Conservation (phyloP, 2,329 filamentous ascomycete genomes). For the Fusarium subglutinans region DNA sequence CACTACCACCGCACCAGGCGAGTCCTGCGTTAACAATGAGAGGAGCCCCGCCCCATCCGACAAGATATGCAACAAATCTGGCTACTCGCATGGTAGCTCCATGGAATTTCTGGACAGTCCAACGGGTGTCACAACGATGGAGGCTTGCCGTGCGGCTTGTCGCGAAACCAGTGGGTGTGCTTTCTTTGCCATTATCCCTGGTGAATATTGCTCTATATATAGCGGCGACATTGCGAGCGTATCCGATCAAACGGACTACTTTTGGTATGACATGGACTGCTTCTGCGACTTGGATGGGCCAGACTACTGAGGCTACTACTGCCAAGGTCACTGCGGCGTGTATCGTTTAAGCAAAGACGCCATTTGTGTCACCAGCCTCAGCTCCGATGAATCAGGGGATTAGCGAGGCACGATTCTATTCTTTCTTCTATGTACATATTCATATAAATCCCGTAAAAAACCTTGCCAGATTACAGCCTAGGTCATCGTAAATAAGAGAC, state of each 20-base stretch:
- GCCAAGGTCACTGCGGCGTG: rapidly evolving
- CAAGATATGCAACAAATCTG: not conserved
- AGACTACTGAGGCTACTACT: not conserved
- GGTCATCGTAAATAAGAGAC: rapidly evolving
- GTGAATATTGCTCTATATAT: rapidly evolving
- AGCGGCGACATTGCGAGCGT: rapidly evolving
- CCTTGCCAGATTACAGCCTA: rapidly evolving
- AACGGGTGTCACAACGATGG: not conserved
- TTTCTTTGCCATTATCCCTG: not conserved
- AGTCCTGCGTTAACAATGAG: not conserved
- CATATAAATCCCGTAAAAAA: rapidly evolving
- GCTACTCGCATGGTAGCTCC: rapidly evolving
- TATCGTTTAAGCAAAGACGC: rapidly evolving
- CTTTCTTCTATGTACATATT: not conserved
- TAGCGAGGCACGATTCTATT: rapidly evolving
- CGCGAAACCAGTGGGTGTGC: rapidly evolving
- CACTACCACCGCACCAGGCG: not conserved
- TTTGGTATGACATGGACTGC: not conserved
- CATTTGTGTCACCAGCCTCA: rapidly evolving
- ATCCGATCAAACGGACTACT: rapidly evolving
- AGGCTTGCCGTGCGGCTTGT: not conserved
- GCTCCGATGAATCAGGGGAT: rapidly evolving
- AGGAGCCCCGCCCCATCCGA: not conserved
- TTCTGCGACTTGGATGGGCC: not conserved
- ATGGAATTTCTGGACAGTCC: rapidly evolving